Conservation (phyloP, 495 filamentous ascomycete genomes). For the Corynascus novoguineensis region DNA sequence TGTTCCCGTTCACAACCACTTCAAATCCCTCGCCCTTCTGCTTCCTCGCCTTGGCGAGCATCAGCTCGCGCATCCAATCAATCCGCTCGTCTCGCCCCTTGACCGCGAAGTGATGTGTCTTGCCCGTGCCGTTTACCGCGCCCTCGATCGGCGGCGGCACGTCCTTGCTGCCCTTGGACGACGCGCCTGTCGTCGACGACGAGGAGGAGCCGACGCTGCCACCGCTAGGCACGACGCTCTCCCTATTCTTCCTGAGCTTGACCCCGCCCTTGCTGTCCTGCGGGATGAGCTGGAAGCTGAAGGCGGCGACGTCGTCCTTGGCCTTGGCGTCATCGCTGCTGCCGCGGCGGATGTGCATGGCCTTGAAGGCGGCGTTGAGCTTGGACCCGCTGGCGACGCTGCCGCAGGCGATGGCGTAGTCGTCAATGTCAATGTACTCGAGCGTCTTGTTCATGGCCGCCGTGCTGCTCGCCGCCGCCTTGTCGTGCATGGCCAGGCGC, state of each 20-base stretch:
- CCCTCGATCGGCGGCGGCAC: slow-evolving; percentile 26
- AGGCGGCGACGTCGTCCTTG: slow-evolving; percentile 54
- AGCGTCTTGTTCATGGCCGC: slow-evolving; percentile 51
- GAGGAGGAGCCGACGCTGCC: background rate
- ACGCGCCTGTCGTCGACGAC: background rate
- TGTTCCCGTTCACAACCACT: slow-evolving; percentile 75
- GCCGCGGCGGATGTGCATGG: slow-evolving; percentile 61
- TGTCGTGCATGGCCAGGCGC: slow-evolving; percentile 71
- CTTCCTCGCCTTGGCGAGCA: slow-evolving; percentile 87
- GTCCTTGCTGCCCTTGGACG: background rate
- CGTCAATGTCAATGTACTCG: slow-evolving; percentile 87
- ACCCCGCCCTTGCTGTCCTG: slow-evolving; percentile 49
- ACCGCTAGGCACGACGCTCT: slow-evolving; percentile 27
- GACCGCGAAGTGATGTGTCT: slow-evolving; percentile 93
- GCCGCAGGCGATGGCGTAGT: slow-evolving; percentile 90
- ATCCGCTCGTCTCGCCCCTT: slow-evolving; percentile 81
- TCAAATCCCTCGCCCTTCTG: slow-evolving; percentile 77
- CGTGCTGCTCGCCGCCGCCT: slow-evolving; percentile 43
- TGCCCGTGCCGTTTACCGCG: slow-evolving; percentile 56
- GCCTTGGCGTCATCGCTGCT: slow-evolving; percentile 43
- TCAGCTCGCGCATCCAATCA: slow-evolving; percentile 97
- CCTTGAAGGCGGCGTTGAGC: slow-evolving; percentile 82
- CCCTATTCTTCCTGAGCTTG: slow-evolving; percentile 38
- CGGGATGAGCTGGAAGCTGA: slow-evolving; percentile 88
- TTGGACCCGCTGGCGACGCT: slow-evolving; percentile 66